Evolutionary conservation across 805 yeast genomes (phyloP).

Genomic region (Clavispora asparagi): DNA sequence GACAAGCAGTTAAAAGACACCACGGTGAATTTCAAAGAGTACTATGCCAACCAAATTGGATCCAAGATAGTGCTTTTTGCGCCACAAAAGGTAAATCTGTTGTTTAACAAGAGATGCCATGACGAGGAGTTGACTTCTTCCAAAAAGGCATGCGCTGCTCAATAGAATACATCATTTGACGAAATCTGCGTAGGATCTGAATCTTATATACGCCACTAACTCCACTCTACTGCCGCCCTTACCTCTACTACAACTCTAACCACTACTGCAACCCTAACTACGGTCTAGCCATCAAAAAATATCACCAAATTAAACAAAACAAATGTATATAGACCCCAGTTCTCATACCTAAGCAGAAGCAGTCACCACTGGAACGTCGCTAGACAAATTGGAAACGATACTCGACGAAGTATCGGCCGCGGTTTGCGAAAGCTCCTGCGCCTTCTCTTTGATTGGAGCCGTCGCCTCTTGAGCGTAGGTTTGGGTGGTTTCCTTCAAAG

Average conservation of each 20-base stretch:
- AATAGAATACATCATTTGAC: not conserved
- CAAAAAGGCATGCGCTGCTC: slow-evolving; percentile 7
- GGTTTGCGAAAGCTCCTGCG: slow-evolving; percentile 16
- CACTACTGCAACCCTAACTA: not conserved
- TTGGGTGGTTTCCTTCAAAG: slow-evolving; percentile 35
- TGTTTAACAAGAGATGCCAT: slow-evolving; percentile 10
- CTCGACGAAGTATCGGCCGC: slow-evolving; percentile 9
- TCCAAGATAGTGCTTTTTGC: slow-evolving; percentile 12
- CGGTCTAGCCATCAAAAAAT: too few relatives aligned
- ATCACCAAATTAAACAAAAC: not conserved
- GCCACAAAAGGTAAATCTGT: slow-evolving; percentile 8
- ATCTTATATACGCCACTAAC: too few relatives aligned
- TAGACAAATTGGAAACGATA: not conserved
- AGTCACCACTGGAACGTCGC: slow-evolving; percentile 12
- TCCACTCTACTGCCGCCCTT: too few relatives aligned
- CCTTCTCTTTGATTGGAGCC: slow-evolving; percentile 28
- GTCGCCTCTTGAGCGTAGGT: slow-evolving; percentile 34
- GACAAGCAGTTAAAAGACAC: slow-evolving; percentile 8
- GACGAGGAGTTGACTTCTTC: slow-evolving; percentile 4
- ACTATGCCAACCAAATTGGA: slow-evolving; percentile 17
- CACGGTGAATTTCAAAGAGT: slow-evolving; percentile 14
- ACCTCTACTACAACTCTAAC: not conserved
- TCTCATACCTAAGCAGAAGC: slow-evolving; percentile 10
- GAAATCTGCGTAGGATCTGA: not conserved
- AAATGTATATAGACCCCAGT: not conserved